phyloP scores from a whole-genome alignment of 2,329 filamentous ascomycete species.

The Diaporthe sp. region DNA sequence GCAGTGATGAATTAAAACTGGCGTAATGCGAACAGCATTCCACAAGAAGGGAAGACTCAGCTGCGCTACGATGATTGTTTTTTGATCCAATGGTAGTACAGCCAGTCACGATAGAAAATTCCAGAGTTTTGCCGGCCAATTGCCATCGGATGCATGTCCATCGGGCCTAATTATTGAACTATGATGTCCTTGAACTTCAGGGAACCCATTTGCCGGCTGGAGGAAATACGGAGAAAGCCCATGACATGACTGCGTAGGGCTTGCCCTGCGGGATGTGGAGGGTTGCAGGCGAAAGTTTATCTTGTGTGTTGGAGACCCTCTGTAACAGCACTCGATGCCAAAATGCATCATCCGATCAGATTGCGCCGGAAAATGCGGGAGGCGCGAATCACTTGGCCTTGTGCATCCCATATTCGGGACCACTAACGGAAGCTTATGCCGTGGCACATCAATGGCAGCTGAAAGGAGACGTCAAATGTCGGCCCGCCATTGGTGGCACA shows the following conservation, averaged over 20 bases:
- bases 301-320: not conserved
- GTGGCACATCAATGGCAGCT: not conserved
- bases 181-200: too few species aligned
- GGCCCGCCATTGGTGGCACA: not conserved
- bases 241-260: not conserved
- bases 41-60: too few species aligned
- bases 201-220: not conserved
- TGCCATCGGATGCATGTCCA: too few species aligned
- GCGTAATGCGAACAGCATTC: too few species aligned
- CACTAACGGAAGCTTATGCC: not conserved
- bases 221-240: not conserved
- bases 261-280: not conserved
- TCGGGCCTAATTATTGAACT: too few species aligned
- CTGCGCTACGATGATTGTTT: too few species aligned
- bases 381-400: conserved; percentile 6
- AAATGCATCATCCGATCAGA: not conserved
- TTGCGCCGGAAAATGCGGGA: not conserved
- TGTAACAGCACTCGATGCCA: not conserved
- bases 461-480: not conserved
- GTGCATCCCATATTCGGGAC: not conserved
- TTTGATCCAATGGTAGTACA: too few species aligned
- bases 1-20: too few species aligned
- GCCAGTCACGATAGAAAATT: too few species aligned
- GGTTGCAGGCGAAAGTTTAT: not conserved
- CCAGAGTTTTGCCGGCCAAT: too few species aligned